Base-by-base conservation (phyloP, 345 rosid species). In the Brassica nigra region DNA sequence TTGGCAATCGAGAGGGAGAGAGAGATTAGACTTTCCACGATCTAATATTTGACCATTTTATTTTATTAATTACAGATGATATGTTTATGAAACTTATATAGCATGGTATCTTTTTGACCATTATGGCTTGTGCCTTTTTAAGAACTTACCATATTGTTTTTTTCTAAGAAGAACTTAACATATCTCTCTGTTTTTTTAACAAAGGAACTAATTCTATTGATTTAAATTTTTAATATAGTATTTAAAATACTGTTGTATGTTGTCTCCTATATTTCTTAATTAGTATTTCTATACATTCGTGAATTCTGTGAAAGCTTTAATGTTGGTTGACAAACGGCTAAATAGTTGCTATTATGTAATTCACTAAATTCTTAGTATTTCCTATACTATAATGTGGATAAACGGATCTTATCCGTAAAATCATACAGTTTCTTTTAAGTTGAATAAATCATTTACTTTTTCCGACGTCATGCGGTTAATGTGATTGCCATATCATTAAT, bases 1-100 rank as follows among this genome's bases (percentile, higher is more conserved):
- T 80, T 70, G 31, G 77, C 83, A 66, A 37, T 63, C 47, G 66
- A 75, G 66, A 23, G 64, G 29, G 10, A 28, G 66, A 28, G 47
- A 64, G 4, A 39, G 30, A 55, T 34, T 73, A 54, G 78, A 74
- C 70, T 74, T 67, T 15, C 47, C 57, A 74, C 59, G 16, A 62
- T 49, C 73, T 36, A 7, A 16, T 8, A 47, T 62, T 74, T 18
- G 49, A 74, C 70, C 6, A 27, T 62, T 80, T 61, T 62, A 52
- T 49, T 9, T 68, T 27, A 2, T 34, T 16, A 11, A 29, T 1
- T 29, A 10, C 31, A 6, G 11, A 54, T 37, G 7, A 72, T 57
- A 8, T 58, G n/a, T 6, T 42, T 31, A 0, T 0, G 58, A 64
- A 71, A 64, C 49, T 2, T 18, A 42, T 23, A 39, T 66, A 62